A percentile compares a stretch with the other conserved stretches of the same genome.
Conservation (phyloP, 225 moss, liverwort and hornwort species). For the Takakia lepidozioides region DNA sequence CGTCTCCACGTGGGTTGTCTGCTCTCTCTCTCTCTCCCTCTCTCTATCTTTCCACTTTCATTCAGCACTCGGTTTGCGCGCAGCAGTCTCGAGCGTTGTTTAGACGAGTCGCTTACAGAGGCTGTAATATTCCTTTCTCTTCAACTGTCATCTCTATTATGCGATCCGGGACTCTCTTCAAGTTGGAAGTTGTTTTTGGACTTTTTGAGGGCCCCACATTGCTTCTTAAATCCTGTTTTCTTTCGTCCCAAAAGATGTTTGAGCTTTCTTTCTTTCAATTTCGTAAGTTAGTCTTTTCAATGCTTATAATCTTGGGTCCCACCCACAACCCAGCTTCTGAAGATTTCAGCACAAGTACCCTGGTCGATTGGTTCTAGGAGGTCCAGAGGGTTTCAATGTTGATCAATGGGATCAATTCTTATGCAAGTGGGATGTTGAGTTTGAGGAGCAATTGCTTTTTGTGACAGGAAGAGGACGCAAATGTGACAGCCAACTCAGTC, state of each 20-base stretch:
- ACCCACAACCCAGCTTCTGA: background rate
- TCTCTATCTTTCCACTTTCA: no score
- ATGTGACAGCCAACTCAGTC: conserved; percentile 50
- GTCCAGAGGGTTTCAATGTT: background rate
- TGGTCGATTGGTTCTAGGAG: background rate
- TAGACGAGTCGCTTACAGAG: no score
- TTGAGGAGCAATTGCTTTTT: background rate
- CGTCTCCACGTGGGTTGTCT: conserved; percentile 13
- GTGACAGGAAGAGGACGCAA: conserved; percentile 39
- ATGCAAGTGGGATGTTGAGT: conserved; percentile 2
- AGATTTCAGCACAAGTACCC: background rate
- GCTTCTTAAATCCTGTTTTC: no score
- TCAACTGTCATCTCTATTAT: no score
- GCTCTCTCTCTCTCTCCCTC: no score
- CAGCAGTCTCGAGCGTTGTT: no score
- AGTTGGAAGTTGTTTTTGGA: conserved; percentile 1
- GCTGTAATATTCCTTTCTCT: no score
- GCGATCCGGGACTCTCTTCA: no score
- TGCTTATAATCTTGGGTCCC: background rate
- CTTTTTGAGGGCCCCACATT: background rate
- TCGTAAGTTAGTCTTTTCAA: background rate
- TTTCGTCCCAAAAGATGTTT: no score
- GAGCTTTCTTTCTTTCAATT: no score
- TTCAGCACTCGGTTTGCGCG: no score
- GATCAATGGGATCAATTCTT: conserved; percentile 2